Conservation (phyloP, 345 rosid genomes). For the Aegle marmelos region DNA sequence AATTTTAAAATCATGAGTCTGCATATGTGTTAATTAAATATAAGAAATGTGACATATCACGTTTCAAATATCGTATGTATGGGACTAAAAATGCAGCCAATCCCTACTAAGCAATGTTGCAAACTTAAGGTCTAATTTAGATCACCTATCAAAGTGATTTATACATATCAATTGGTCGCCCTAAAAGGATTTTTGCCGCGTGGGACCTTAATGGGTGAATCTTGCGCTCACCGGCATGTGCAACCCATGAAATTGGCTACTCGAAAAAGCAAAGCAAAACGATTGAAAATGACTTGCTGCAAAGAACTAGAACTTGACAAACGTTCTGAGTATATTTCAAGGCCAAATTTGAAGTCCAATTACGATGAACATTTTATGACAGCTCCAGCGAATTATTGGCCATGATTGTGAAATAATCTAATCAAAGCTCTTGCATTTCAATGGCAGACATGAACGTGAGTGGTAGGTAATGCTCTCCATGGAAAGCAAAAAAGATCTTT, state of each 20-base stretch:
- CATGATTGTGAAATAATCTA: constrained; percentile 20
- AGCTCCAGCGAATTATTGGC: constrained; percentile 13
- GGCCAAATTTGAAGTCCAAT: not conserved
- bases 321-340: not conserved
- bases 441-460: constrained; percentile 36
- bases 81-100: too few relatives aligned
- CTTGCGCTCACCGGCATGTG: constrained; percentile 20
- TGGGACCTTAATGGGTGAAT: constrained; percentile 20
- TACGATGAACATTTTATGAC: not conserved
- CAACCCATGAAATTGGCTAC: constrained; percentile 19
- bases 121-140: not conserved
- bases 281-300: not conserved
- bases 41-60: too few relatives aligned
- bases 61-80: too few relatives aligned
- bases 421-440: constrained; percentile 21
- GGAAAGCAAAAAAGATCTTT: constrained; percentile 11
- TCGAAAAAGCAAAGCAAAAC: constrained; percentile 5
- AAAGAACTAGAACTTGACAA: not conserved
- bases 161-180: not conserved
- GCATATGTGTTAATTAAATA: too few relatives aligned
- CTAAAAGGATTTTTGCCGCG: constrained; percentile 12
- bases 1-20: too few relatives aligned
- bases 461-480: constrained; percentile 33
- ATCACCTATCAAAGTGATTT: not conserved
- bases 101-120: too few relatives aligned